A percentile compares a stretch with the other conserved stretches of the same genome.
Evolutionary conservation across 1,139 yeast species (phyloP).

Genomic region (Suhomyces guaymorum): DNA sequence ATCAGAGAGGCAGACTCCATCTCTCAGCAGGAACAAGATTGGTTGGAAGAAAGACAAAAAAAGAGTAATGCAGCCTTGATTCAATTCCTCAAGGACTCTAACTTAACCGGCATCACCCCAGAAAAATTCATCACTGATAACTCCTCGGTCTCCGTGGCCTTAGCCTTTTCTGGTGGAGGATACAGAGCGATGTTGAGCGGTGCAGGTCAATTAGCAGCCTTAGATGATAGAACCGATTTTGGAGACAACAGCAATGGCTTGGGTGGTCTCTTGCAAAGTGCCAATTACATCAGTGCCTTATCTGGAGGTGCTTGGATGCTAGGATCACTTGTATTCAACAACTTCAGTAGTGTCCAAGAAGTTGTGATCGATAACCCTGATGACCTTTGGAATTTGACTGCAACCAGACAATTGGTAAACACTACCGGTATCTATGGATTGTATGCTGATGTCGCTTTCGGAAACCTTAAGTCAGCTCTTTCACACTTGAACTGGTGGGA

Average conservation of each 20-base stretch:
- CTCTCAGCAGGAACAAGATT: conserved; percentile 37
- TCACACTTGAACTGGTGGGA: conserved; percentile 35
- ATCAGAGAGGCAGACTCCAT: conserved; percentile 35
- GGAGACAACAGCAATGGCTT: conserved; percentile 48
- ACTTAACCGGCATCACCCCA: conserved; percentile 60
- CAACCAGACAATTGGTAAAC: conserved; percentile 31
- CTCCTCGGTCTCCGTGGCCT: conserved; percentile 54
- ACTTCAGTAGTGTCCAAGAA: conserved; percentile 37
- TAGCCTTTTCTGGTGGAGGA: conserved; percentile 91
- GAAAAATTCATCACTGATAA: conserved; percentile 42
- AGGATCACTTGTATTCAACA: conserved; percentile 36
- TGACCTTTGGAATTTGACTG: conserved; percentile 41
- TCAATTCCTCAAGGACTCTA: conserved; percentile 57
- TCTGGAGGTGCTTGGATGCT: conserved; percentile 45
- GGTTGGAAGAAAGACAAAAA: conserved; percentile 51
- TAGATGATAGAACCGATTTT: conserved; percentile 66
- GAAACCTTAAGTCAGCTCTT: conserved; percentile 28
- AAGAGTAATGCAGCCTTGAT: conserved; percentile 54
- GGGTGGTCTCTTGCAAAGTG: conserved; percentile 41
- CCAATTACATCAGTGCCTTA: conserved; percentile 40
- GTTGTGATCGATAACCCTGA: conserved; percentile 28
- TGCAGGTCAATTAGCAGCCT: conserved; percentile 83
- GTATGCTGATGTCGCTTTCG: conserved; percentile 24
- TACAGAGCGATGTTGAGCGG: conserved; percentile 88
- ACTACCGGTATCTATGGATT: conserved; percentile 24